phyloP scores from a whole-genome alignment of 352 stramenopile species.

The Plasmopara muralis region DNA sequence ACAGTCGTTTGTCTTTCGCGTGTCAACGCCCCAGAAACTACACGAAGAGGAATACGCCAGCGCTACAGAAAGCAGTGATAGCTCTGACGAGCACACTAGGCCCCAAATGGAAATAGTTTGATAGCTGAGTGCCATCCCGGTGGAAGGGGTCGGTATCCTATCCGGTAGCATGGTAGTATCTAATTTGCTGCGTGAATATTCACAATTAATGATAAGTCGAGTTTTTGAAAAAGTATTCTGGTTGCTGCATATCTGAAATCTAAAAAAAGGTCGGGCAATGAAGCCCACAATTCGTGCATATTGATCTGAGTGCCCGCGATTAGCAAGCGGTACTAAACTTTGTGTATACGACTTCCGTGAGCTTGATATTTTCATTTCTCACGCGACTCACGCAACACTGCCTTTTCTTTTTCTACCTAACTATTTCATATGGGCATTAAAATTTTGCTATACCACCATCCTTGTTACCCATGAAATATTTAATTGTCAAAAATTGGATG shows the following conservation, averaged over 20 bases:
- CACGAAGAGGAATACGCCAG: conserved; percentile 57
- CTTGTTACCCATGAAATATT: conserved; percentile 96
- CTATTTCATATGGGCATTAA: conserved; percentile 92
- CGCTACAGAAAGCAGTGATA: conserved; percentile 37
- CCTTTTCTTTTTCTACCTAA: conserved; percentile 95
- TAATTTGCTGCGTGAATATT: neutral
- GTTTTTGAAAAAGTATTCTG: no score
- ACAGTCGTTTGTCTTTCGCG: conserved; percentile 85
- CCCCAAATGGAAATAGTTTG: conserved; percentile 45
- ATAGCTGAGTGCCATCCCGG: neutral
- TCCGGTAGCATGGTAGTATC: neutral
- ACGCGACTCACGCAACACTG: conserved; percentile 93
- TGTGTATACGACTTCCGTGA: conserved; percentile 82
- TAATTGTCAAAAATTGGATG: conserved; percentile 85
- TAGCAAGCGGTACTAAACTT: conserved; percentile 92
- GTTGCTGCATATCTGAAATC: conserved; percentile 63
- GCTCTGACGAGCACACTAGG: conserved; percentile 27
- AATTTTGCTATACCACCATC: conserved; percentile 72
- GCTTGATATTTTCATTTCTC: conserved; percentile 94
- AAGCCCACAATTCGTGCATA: conserved; percentile 98
- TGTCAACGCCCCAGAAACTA: conserved; percentile 67
- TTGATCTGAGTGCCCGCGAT: conserved; percentile 99
- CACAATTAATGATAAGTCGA: neutral
- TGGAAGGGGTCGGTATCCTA: neutral
- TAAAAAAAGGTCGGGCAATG: conserved; percentile 94